phyloP scores from a whole-genome alignment of 2,329 filamentous ascomycete species.

The Ceratocystiopsis sp. region DNA sequence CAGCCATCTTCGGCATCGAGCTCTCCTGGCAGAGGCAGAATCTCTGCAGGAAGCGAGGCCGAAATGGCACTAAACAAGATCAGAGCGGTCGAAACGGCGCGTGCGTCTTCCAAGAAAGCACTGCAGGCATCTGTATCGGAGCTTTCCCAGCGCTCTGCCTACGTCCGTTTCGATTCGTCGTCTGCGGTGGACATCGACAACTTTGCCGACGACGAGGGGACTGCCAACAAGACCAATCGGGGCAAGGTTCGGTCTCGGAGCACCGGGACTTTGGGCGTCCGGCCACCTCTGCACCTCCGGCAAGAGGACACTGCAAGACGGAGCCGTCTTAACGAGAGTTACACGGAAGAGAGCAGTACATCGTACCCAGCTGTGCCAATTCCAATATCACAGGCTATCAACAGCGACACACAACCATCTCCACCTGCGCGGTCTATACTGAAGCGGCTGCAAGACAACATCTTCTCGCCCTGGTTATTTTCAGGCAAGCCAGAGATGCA shows the following conservation, averaged over 20 bases:
- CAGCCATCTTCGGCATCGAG: constrained; percentile 6
- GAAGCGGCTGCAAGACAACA: not conserved
- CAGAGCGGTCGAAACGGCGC: constrained; percentile 9
- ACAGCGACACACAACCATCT: constrained; percentile 12
- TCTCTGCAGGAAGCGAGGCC: constrained; percentile 22
- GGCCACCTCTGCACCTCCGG: constrained; percentile 15
- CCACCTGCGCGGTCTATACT: not conserved
- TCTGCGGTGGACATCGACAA: not conserved
- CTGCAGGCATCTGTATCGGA: no score
- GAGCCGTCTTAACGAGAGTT: no score
- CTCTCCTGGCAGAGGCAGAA: constrained; percentile 14
- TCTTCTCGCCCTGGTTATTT: not conserved
- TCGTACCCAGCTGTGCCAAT: no score
- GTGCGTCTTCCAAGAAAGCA: no score
- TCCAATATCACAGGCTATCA: constrained; percentile 6
- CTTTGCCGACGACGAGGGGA: not conserved
- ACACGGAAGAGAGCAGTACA: no score
- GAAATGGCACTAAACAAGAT: constrained; percentile 26
- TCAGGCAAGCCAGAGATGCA: not conserved
- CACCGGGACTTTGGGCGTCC: constrained; percentile 9
- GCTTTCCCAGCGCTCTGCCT: no score
- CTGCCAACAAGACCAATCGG: no score
- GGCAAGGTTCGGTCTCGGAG: constrained; percentile 3
- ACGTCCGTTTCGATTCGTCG: no score
- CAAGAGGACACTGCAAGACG: no score